These are phyloP conservation scores for Pichia ethanolica DNA, from an alignment of 805 yeast genomes.

Conservation along the genomic window DNA sequence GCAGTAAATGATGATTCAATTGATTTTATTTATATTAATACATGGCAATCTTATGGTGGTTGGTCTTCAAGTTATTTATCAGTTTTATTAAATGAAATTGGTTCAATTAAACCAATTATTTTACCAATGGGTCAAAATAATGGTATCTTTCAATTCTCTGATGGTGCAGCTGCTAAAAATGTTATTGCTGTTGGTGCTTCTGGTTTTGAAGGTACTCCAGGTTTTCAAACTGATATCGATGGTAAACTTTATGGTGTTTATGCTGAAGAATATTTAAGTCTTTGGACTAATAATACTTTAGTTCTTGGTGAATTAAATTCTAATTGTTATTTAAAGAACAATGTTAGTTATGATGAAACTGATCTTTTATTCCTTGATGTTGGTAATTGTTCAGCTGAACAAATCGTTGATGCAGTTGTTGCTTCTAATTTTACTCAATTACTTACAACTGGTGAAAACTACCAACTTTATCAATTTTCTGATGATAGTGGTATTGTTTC, in stretches of 20 bases:
- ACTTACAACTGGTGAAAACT: conserved; percentile 1
- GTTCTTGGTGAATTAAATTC: background rate
- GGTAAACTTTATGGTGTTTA: background rate
- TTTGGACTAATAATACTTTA: background rate
- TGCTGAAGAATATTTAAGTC: background rate
- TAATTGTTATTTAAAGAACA: background rate
- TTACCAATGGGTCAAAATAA: conserved; percentile 6
- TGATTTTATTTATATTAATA: conserved; percentile 6
- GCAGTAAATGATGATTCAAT: conserved; percentile 3
- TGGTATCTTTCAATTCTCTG: conserved; percentile 8
- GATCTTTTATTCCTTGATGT: conserved; percentile 3
- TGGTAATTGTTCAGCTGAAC: background rate
- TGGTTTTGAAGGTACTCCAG: conserved; percentile 3
- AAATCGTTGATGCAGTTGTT: background rate
- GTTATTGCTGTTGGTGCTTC: conserved; percentile 7
- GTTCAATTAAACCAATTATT: conserved; percentile 3
- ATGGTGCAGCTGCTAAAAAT: conserved; percentile 7
- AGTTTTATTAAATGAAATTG: background rate
- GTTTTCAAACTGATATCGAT: background rate
- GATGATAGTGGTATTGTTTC: background rate
- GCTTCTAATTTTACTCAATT: conserved; percentile 4
- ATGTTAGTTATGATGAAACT: background rate
- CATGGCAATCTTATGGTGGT: conserved; percentile 6
- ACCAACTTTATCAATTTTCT: background rate
- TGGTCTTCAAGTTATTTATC: conserved; percentile 2